These are phyloP conservation scores for Cudoniella acicularis DNA, from an alignment of 495 filamentous ascomycete genomes.

Conservation along the genomic window DNA sequence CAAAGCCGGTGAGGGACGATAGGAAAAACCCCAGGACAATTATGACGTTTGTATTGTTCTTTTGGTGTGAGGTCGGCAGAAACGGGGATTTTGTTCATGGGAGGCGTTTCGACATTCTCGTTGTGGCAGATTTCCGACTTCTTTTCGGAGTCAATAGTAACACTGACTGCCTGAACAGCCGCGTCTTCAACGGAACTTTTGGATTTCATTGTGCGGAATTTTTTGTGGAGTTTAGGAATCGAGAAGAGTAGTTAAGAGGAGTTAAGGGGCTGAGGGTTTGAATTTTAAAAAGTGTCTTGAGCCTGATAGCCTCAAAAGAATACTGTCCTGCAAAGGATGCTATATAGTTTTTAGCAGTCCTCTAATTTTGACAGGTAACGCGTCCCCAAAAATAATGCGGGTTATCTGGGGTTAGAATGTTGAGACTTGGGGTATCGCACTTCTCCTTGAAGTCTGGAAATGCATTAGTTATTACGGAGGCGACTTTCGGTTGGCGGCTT, in stretches of 20 bases:
- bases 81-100: neutral
- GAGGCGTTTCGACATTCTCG: neutral
- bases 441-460: neutral
- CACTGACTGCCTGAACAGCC: neutral
- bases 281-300: too few relatives aligned
- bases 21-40: neutral
- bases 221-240: neutral
- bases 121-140: neutral
- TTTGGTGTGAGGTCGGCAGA: conserved; percentile 1
- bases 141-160: neutral
- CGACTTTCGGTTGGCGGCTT: neutral
- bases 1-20: neutral
- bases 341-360: too few relatives aligned
- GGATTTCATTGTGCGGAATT: neutral
- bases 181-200: neutral
- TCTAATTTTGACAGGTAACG: too few relatives aligned
- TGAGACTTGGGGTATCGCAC: neutral
- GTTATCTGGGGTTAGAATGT: too few relatives aligned
- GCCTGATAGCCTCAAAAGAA: too few relatives aligned
- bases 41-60: conserved; percentile 1
- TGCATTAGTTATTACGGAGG: neutral
- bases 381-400: too few relatives aligned
- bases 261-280: too few relatives aligned
- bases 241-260: neutral
- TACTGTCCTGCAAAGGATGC: too few relatives aligned